A percentile compares a stretch with the other conserved stretches of the same genome.
Evolutionary conservation across 768 basidiomycete species (phyloP).

Genomic region (Multifurca ochricompacta): DNA sequence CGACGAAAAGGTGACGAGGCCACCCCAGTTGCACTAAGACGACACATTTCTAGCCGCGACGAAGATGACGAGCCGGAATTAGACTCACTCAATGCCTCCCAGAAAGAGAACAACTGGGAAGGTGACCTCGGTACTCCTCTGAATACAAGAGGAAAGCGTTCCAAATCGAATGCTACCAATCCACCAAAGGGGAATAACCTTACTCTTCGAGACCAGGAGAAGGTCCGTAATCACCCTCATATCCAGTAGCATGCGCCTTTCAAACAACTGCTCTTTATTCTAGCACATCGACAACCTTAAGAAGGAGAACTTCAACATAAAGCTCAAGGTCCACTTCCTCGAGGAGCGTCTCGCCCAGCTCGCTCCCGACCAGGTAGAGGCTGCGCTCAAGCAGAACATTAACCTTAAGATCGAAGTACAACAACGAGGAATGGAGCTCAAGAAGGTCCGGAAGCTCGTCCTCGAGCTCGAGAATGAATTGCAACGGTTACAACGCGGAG

Average conservation of each 20-base stretch:
- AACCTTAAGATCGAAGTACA: conserved; percentile 90
- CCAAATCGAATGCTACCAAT: conserved; percentile 32
- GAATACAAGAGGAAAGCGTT: conserved; percentile 38
- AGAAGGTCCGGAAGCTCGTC: conserved; percentile 85
- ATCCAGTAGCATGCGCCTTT: not conserved
- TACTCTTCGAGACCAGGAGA: conserved; percentile 93
- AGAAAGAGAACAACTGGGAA: conserved; percentile 34
- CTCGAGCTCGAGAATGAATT: conserved; percentile 77
- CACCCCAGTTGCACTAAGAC: conserved; percentile 14
- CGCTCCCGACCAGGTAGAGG: conserved; percentile 88
- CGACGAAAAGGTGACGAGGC: conserved; percentile 15
- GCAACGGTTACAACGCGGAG: conserved; percentile 53
- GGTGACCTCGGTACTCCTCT: conserved; percentile 45
- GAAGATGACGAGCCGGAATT: conserved; percentile 14
- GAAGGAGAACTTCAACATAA: conserved; percentile 96
- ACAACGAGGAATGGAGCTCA: conserved; percentile 82
- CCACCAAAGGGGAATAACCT: conserved; percentile 40
- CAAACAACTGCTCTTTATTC: not conserved
- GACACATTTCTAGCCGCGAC: conserved; percentile 12
- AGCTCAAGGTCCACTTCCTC: conserved; percentile 91
- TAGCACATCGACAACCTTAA: conserved; percentile 93
- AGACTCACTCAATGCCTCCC: conserved; percentile 17
- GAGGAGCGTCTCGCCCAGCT: conserved; percentile 88
- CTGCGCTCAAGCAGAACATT: conserved; percentile 86
- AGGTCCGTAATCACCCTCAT: conserved; percentile 42